Evolutionary conservation across 192 early-diverging fungal species (phyloP), one percentile per base, ranked within the genome.

Genomic region (Rhizoclosmatium globosum): DNA sequence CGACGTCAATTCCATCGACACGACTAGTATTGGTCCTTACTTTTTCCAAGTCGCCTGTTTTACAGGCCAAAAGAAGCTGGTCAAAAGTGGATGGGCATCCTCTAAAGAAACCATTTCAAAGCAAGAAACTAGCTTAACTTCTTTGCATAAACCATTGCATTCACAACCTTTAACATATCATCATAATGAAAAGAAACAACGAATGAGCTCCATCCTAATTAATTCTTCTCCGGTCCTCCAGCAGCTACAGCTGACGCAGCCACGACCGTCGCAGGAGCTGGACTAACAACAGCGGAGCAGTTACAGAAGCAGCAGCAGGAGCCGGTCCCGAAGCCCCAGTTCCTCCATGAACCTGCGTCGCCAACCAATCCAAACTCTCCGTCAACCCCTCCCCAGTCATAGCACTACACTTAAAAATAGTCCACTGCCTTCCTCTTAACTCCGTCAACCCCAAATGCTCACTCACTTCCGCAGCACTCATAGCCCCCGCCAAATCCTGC

Each of bases 401-500:
- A 23, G 98, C 98, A 80, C 92, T 94, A 57, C 96, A 98, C 84
- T 94, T 95, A 86, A 93, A 94, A 53, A 99, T 98, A 48, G 92
- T 90, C 96, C 97, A 99, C 79, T 94, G 93, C 65, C 98, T 82
- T 80, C 93, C 95, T 85, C 94, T 94, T 76, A 98, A 81, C 41
- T 89, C 88, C 15, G 91, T 92, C 82, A 99, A 83, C 4, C 95
- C 94, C 44, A 99, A 85, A 3, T 88, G 86, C 65, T 98, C 94
- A 11, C 94, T 92, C 3, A 99, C 93, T 85, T 98, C 94, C 4
- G 95, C 92, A 23, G 92, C 89, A 42, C 92, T 89, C 93, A 98
- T 94, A 31, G 98, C 97, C 21, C 95, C 94, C 59, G 89, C 91
- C 92, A 98, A 94, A 83, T 99, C 98, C 87, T 99, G 98, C 86